A percentile compares a stretch with the other conserved stretches of the same genome.
phyloP scores from a whole-genome alignment of 495 filamentous ascomycete genomes.

The Penicillium taxi region DNA sequence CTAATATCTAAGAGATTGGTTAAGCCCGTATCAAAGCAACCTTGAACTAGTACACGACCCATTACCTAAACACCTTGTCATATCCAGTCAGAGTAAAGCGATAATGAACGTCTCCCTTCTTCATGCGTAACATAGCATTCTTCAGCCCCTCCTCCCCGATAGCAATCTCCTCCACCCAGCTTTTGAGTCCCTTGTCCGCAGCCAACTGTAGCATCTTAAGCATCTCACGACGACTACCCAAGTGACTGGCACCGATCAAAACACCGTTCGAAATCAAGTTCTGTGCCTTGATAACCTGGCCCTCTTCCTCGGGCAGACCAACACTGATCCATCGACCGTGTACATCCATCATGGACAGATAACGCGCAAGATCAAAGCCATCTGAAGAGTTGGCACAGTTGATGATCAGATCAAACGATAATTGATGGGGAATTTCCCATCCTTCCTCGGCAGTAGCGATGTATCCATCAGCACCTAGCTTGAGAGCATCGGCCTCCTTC shows the following conservation, averaged over 20 bases:
- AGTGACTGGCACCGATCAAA: constrained; percentile 71
- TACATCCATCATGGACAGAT: constrained; percentile 72
- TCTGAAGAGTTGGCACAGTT: constrained; percentile 64
- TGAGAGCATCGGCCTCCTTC: constrained; percentile 61
- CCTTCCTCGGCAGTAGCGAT: constrained; percentile 57
- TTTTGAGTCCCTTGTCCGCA: constrained; percentile 69
- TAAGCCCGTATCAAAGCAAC: too few relatives aligned
- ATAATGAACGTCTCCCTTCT: constrained; percentile 64
- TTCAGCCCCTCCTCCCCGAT: constrained; percentile 63
- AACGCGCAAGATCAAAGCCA: constrained; percentile 60
- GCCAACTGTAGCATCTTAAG: constrained; percentile 76
- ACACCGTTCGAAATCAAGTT: constrained; percentile 69
- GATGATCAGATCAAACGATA: constrained; percentile 67
- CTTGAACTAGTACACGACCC: too few relatives aligned
- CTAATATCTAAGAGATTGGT: too few relatives aligned
- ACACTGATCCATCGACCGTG: constrained; percentile 78
- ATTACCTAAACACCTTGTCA: constrained; percentile 51
- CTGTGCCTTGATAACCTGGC: constrained; percentile 66
- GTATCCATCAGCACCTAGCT: constrained; percentile 68
- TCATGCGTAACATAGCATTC: constrained; percentile 57
- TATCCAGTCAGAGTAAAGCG: constrained; percentile 58
- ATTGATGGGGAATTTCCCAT: constrained; percentile 49
- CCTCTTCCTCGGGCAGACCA: constrained; percentile 74
- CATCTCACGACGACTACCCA: constrained; percentile 76
- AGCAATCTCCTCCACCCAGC: constrained; percentile 71